Base-by-base conservation (phyloP, 2,329 filamentous ascomycete species). In the Hymenoscyphus fructigenus region DNA sequence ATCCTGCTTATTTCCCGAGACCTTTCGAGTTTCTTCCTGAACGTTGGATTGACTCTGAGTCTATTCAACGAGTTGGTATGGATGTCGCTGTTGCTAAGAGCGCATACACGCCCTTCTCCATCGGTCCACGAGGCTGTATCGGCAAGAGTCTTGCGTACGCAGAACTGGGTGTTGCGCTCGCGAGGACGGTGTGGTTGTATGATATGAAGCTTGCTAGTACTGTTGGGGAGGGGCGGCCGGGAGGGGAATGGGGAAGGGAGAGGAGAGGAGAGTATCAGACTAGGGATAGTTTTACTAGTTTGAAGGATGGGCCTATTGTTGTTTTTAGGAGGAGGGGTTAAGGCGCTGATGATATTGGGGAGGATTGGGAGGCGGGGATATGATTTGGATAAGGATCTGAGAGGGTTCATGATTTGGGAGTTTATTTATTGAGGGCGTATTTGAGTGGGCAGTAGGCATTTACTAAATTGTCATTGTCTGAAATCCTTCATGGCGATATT, bases 151-250 rank as follows among this genome's bases (percentile, higher is more conserved):
- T 74, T 3, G 72, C 72, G 2, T 70, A 70, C 53, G 56, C 64
- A 7, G 72, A 74, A 58, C 20, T 74, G 26, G 70, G 67, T 63
- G 66, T 65, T 3, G 60, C 56, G 34, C 57, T 74, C 32, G 70
- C 70, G 28, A 66, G 69, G 26, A 65, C 67, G 2, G 55, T 73
- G 0, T 71, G 57, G 10, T 44, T 67, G 64, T 73, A 68, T 62
- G 72, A 74, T 60, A 64, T 75, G 61, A 68, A 56, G 47, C 50
- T 68, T 23, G 69, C 68, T 2, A 79, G 78, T 34, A 73, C 79
- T 7, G 87, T 86, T 0, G 79, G 87, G 57, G 81, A 87, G 63
- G 80, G 83, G 57, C 74, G 73, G 20, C 78, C 73, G 1, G 90
- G 57, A 0, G 5, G 7, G 53, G 23, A 17, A n/a, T 17, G 9